Percentiles rank a stretch among this genome's conserved stretches.
Evolutionary conservation across 305 asterid species (phyloP).

Genomic region (Petunia hybrid): DNA sequence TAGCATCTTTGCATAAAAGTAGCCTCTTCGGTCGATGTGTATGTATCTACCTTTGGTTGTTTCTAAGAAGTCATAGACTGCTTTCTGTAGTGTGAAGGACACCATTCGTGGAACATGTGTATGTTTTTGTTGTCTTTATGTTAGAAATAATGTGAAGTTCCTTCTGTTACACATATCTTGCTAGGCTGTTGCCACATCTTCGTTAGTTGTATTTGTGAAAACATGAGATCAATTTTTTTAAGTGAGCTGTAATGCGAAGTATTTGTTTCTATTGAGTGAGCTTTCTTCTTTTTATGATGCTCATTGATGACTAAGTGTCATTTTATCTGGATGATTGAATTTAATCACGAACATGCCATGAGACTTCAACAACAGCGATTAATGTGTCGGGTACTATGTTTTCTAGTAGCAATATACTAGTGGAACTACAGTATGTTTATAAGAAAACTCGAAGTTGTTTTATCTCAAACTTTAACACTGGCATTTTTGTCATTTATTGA

Average conservation of each 20-base stretch:
- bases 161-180: conserved; percentile 10
- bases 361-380: background rate
- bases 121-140: conserved; percentile 9
- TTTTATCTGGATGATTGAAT: background rate
- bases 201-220: background rate
- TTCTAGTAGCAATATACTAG: background rate
- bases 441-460: background rate
- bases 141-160: background rate
- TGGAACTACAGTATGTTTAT: background rate
- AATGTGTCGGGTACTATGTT: background rate
- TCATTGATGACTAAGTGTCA: too few relatives aligned
- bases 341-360: background rate
- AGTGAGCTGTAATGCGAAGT: background rate
- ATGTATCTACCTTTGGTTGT: background rate
- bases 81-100: background rate
- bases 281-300: background rate
- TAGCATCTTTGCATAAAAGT: conserved; percentile 27
- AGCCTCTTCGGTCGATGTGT: background rate
- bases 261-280: background rate
- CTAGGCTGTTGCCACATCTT: conserved; percentile 1
- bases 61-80: background rate
- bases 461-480: background rate
- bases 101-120: background rate
- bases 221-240: background rate
- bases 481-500: background rate